These are phyloP conservation scores for Fusarium domesticum DNA, from an alignment of 2,329 filamentous ascomycete species.

Conservation along the genomic window DNA sequence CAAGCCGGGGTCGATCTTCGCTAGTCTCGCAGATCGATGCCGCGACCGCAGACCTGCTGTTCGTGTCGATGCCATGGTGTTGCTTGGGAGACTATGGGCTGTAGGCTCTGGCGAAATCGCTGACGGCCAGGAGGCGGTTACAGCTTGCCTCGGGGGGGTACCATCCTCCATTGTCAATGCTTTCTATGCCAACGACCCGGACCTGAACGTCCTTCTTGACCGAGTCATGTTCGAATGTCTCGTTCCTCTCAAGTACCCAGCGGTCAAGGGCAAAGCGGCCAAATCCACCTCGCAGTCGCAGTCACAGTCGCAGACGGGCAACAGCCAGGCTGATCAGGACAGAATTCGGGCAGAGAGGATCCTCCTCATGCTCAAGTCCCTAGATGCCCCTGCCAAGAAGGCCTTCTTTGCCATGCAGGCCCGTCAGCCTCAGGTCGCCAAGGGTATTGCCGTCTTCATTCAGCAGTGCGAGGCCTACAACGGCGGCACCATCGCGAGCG, in stretches of 20 bases:
- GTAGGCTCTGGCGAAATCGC: conserved; percentile 85
- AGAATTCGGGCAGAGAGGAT: conserved; percentile 81
- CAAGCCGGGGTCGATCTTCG: conserved; percentile 74
- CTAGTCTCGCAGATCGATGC: conserved; percentile 79
- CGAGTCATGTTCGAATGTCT: conserved; percentile 82
- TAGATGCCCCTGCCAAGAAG: conserved; percentile 75
- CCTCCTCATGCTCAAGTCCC: conserved; percentile 72
- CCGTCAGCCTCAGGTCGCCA: conserved; percentile 71
- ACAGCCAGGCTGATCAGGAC: conserved; percentile 62
- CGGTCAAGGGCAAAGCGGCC: conserved; percentile 55
- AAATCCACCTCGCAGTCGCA: conserved; percentile 57
- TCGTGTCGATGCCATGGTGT: conserved; percentile 80
- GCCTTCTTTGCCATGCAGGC: conserved; percentile 86
- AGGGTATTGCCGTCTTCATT: conserved; percentile 72
- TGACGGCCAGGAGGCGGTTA: conserved; percentile 73
- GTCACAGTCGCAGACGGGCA: conserved; percentile 34
- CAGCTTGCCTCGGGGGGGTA: conserved; percentile 72
- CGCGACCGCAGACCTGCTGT: conserved; percentile 82
- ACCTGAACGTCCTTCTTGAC: conserved; percentile 81
- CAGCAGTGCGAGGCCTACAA: conserved; percentile 87
- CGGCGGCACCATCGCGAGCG: conserved; percentile 69
- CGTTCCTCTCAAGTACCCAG: conserved; percentile 84
- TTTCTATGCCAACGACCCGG: conserved; percentile 84
- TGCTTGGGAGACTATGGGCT: conserved; percentile 88
- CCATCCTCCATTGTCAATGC: conserved; percentile 83